Evolutionary conservation across 495 filamentous ascomycete species (phyloP).

Genomic region (Penicillium subrubescens): DNA sequence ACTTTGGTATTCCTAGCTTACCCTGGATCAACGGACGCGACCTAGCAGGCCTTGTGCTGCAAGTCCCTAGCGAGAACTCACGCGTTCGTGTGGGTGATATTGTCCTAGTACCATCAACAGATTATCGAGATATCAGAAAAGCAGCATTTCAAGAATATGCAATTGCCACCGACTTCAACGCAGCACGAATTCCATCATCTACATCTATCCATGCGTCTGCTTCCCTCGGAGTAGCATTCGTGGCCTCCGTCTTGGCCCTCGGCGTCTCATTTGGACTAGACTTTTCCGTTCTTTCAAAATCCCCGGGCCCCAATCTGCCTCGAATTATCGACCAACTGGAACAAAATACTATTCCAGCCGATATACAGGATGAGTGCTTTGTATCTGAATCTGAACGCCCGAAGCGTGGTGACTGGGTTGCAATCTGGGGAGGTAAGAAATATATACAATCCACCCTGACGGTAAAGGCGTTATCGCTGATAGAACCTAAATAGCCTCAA

Average conservation of each 20-base stretch:
- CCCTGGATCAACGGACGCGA: slow-evolving; percentile 71
- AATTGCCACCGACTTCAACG: slow-evolving; percentile 63
- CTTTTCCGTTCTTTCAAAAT: slow-evolving; percentile 41
- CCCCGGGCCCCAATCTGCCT: slow-evolving; percentile 56
- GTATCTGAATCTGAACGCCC: slow-evolving; percentile 48
- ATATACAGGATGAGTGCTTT: slow-evolving; percentile 58
- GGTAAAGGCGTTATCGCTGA: slow-evolving; percentile 1
- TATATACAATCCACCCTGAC: background rate
- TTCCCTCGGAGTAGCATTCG: slow-evolving; percentile 65
- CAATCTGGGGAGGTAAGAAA: slow-evolving; percentile 66
- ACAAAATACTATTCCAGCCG: slow-evolving; percentile 44
- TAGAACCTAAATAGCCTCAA: slow-evolving; percentile 43
- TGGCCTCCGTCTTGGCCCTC: slow-evolving; percentile 58
- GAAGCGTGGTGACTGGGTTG: slow-evolving; percentile 62
- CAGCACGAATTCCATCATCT: slow-evolving; percentile 54
- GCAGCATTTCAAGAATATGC: slow-evolving; percentile 71
- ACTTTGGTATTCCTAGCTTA: slow-evolving; percentile 63
- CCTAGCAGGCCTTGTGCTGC: slow-evolving; percentile 59
- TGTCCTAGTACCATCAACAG: slow-evolving; percentile 66
- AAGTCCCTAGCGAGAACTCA: slow-evolving; percentile 41
- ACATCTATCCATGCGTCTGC: slow-evolving; percentile 55
- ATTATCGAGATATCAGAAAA: slow-evolving; percentile 71
- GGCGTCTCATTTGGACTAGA: slow-evolving; percentile 65
- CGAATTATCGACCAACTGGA: slow-evolving; percentile 41
- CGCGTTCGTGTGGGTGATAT: slow-evolving; percentile 56